These are phyloP conservation scores for Diutina sp. DNA, from an alignment of 1,139 yeast species.

Conservation along the genomic window DNA sequence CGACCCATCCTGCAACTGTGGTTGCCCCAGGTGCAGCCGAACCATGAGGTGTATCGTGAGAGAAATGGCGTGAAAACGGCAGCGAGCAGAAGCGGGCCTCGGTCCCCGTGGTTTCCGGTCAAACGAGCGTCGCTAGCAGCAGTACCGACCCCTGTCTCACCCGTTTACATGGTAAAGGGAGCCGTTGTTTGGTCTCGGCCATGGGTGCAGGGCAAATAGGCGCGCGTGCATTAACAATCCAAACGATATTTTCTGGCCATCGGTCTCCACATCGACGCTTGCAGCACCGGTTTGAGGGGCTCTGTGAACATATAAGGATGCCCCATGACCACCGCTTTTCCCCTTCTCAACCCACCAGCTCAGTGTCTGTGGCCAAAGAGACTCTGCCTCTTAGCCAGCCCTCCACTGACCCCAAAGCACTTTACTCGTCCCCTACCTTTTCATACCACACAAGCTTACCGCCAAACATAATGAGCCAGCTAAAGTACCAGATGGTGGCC, in stretches of 20 bases:
- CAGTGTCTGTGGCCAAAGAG: not conserved
- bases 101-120: too few relatives aligned
- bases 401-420: too few relatives aligned
- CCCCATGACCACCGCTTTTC: not conserved
- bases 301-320: not conserved
- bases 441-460: not conserved
- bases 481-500: slow-evolving; percentile 51
- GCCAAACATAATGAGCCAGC: not conserved
- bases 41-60: not conserved
- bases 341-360: not conserved
- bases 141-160: too few relatives aligned
- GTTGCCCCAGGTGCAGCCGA: not conserved
- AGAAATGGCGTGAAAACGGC: too few relatives aligned
- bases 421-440: not conserved
- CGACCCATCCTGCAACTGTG: not conserved
- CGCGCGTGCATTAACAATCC: not conserved
- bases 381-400: not conserved
- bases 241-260: not conserved
- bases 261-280: not conserved
- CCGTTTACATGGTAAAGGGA: too few relatives aligned
- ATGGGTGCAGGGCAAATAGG: not conserved
- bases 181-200: too few relatives aligned
- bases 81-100: too few relatives aligned
- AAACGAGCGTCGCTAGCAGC: too few relatives aligned
- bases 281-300: not conserved